phyloP scores from a whole-genome alignment of 106 monocot species.

The Dioscorea alata region DNA sequence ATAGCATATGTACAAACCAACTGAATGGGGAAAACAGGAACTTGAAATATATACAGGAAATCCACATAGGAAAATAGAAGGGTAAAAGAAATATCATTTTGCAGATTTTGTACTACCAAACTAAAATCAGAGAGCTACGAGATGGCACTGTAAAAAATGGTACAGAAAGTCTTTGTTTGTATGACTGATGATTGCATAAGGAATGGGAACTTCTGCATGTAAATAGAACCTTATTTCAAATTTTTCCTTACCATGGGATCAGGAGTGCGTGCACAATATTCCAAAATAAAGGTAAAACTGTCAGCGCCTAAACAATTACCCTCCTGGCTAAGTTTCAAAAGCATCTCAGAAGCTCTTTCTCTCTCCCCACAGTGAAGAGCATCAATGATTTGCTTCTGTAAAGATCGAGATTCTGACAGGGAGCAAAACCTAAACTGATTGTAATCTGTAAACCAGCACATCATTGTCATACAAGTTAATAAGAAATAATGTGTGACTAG shows the following conservation, averaged over 20 bases:
- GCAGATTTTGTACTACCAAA: too few relatives aligned
- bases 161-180: too few relatives aligned
- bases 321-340: background rate
- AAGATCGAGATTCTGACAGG: background rate
- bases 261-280: conserved; percentile 27
- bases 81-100: too few relatives aligned
- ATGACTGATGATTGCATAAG: too few relatives aligned
- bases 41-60: too few relatives aligned
- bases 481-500: too few relatives aligned
- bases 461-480: too few relatives aligned
- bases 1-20: too few relatives aligned
- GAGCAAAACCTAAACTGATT: background rate
- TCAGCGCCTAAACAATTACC: conserved; percentile 1
- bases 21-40: too few relatives aligned
- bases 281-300: conserved; percentile 18
- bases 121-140: background rate
- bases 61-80: too few relatives aligned
- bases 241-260: conserved; percentile 25
- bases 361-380: conserved; percentile 17
- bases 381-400: conserved; percentile 19
- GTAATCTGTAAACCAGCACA: background rate
- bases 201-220: background rate
- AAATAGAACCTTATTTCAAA: background rate
- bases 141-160: background rate
- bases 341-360: conserved; percentile 23